Evolutionary conservation across 495 filamentous ascomycete genomes (phyloP), one percentile per base, ranked within the genome.

Genomic region (Aspergillus mulundensis): DNA sequence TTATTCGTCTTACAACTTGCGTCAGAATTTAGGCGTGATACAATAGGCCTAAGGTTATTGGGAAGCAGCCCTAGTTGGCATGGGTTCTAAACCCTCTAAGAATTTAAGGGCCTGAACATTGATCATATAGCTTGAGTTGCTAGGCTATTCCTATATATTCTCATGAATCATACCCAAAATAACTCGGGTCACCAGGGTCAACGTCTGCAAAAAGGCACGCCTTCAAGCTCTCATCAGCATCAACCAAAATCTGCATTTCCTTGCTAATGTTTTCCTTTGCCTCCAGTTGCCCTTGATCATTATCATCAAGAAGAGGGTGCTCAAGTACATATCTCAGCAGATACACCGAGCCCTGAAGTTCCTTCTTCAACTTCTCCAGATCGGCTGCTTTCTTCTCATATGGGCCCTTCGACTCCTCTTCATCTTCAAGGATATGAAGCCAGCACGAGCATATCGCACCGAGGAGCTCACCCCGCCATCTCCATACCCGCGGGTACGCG

Each of bases 401-500:
- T 39, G 32, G 10, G 18, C 6, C 5, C 10, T 48, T 48, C 5
- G 43, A 12, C 52, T 69, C 63, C 7, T 56, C 41, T 40, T 63
- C 62, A 19, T 83, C 77, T 3, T 83, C 78, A 6, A 65, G 47
- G 14, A 85, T 58, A 61, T 82, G 80, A 5, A 83, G 61, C 89
- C 90, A 96, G 63, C 87, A 87, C 3, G 85, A 62, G 23, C 77
- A 73, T 0, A 91, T 54, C 0, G 76, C 84, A 42, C 77, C 83
- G 49, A 95, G 56, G 15, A 95, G 69, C 66, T 92, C 88, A n/a
- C 80, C 83, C 23, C 81, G 74, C 74, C 87, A 86, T 40, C 66
- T 63, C 59, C 72, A 77, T 16, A 96, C 70, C 0, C 91, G 76
- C 11, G 88, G 85, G 84, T 94, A 93, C n/a, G 81, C 83, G 42